A percentile compares a stretch with the other conserved stretches of the same genome.
phyloP scores from a whole-genome alignment of 2,329 filamentous ascomycete species.

The Curvularia spicifera region DNA sequence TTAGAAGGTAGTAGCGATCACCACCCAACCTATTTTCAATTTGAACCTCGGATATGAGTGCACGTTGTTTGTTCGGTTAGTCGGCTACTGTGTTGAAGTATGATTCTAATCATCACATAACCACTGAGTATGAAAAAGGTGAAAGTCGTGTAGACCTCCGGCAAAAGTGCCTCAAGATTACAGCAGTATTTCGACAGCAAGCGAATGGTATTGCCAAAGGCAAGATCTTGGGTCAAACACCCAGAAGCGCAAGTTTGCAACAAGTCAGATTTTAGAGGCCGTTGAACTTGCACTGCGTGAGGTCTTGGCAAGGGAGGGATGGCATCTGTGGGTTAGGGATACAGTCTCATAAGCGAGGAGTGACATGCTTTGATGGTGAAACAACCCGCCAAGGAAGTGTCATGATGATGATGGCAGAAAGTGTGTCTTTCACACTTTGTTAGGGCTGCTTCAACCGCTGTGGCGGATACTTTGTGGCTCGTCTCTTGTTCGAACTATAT shows the following conservation, averaged over 20 bases:
- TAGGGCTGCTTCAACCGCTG: conserved; percentile 61
- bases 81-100: not conserved
- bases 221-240: not conserved
- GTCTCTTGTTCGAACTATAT: conserved; percentile 52
- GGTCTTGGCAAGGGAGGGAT: not conserved
- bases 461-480: conserved; percentile 76
- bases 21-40: not conserved
- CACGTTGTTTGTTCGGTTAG: not conserved
- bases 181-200: no score
- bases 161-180: not conserved
- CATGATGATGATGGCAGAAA: conserved; percentile 68
- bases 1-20: not conserved
- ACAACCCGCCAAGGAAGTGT: conserved; percentile 62
- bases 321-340: not conserved
- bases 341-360: conserved; percentile 61
- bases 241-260: not conserved
- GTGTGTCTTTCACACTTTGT: conserved; percentile 58
- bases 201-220: not conserved
- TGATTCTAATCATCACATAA: not conserved
- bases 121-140: not conserved
- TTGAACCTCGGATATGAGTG: no score
- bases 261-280: not conserved
- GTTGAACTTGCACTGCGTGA: not conserved
- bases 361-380: conserved; percentile 57
- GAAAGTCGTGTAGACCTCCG: no score